Evolutionary conservation across 352 stramenopile species (phyloP).

Genomic region (Phytophthora sojae): DNA sequence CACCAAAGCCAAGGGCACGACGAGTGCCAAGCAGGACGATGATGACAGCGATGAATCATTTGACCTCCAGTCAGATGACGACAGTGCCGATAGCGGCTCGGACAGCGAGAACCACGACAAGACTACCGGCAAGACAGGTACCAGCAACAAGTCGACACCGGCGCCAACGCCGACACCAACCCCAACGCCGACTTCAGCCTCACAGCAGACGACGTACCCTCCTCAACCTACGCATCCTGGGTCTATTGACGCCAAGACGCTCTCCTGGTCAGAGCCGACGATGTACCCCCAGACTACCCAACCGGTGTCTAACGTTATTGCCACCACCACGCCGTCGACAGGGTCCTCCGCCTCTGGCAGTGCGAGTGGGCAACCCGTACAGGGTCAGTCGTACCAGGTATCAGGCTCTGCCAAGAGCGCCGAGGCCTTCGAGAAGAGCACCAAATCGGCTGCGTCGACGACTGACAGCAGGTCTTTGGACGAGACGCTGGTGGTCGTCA

Average conservation of each 20-base stretch:
- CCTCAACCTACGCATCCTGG: conserved; percentile 2
- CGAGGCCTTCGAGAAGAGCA: conserved; percentile 29
- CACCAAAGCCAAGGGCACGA: not conserved
- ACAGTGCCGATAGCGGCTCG: conserved; percentile 12
- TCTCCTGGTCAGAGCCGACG: not conserved
- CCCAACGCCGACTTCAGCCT: conserved; percentile 5
- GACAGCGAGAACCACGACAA: conserved; percentile 20
- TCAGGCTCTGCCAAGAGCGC: conserved; percentile 14
- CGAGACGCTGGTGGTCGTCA: conserved; percentile 62
- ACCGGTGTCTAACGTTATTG: not conserved
- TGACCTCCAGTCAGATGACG: conserved; percentile 1
- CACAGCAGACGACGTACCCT: not conserved
- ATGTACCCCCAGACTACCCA: not conserved
- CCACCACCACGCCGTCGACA: not conserved
- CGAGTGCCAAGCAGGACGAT: conserved; percentile 8
- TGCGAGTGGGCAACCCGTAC: conserved; percentile 12
- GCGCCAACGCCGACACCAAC: conserved; percentile 12
- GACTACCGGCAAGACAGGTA: conserved; percentile 6
- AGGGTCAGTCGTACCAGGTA: conserved; percentile 19
- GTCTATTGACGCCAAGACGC: conserved; percentile 5
- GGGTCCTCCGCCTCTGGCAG: conserved; percentile 1
- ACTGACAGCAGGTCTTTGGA: conserved; percentile 42
- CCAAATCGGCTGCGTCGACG: conserved; percentile 17
- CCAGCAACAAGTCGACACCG: conserved; percentile 6
- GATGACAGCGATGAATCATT: conserved; percentile 9